A percentile compares a stretch with the other conserved stretches of the same genome.
phyloP scores from a whole-genome alignment of 306 rosid genomes.

The Morella rubra region DNA sequence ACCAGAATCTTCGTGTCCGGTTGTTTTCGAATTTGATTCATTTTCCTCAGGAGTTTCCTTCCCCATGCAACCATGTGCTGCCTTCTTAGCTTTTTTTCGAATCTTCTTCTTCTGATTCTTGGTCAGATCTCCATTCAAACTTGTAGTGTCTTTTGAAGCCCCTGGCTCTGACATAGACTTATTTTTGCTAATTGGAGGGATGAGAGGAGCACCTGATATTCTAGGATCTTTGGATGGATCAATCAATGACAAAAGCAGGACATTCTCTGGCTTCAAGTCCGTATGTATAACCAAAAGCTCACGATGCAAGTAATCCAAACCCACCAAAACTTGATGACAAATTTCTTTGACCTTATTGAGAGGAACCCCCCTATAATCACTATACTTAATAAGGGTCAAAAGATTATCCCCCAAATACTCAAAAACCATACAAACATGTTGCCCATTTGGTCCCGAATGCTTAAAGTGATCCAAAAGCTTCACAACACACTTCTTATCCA shows the following conservation, averaged over 20 bases:
- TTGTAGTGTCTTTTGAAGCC: constrained; percentile 47
- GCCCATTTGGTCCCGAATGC: constrained; percentile 96
- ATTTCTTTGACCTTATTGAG: constrained; percentile 80
- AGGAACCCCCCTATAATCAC: constrained; percentile 80
- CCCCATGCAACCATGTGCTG: constrained; percentile 71
- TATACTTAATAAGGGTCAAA: constrained; percentile 77
- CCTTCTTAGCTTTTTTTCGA: constrained; percentile 83
- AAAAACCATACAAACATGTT: constrained; percentile 93
- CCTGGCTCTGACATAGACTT: constrained; percentile 50
- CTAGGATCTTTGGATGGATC: constrained; percentile 84
- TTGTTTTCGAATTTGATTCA: constrained; percentile 53
- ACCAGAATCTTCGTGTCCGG: constrained; percentile 51
- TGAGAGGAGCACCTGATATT: constrained; percentile 60
- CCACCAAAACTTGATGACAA: constrained; percentile 80
- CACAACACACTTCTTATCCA: constrained; percentile 83
- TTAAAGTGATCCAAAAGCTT: constrained; percentile 95
- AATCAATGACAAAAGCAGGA: constrained; percentile 68
- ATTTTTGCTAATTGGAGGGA: constrained; percentile 59
- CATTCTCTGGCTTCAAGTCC: constrained; percentile 91
- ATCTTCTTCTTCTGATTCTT: constrained; percentile 83
- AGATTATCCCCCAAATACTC: constrained; percentile 95
- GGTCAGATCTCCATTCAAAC: constrained; percentile 67
- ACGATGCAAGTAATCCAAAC: constrained; percentile 91
- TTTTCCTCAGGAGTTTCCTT: constrained; percentile 56
- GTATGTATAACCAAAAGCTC: constrained; percentile 93